A percentile compares a stretch with the other conserved stretches of the same genome.
Evolutionary conservation across 2,329 filamentous ascomycete species (phyloP).

Genomic region (Sporothrix variecibatus): DNA sequence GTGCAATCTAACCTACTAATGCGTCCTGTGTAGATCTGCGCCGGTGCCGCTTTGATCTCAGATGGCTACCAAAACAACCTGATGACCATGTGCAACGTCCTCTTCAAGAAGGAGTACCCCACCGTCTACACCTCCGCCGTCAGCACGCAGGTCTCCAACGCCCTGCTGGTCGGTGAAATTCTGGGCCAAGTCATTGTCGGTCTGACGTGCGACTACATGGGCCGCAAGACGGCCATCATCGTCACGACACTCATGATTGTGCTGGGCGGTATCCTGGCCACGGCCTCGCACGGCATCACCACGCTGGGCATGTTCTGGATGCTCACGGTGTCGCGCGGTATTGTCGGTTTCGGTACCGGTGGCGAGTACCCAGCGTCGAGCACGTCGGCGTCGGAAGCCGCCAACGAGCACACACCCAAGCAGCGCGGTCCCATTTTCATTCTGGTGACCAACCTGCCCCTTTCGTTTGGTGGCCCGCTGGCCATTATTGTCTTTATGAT

Average conservation of each 20-base stretch:
- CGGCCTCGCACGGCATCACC: slow-evolving; percentile 46
- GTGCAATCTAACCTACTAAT: no score
- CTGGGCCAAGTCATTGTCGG: slow-evolving; percentile 58
- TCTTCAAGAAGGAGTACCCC: slow-evolving; percentile 37
- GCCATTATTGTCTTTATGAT: slow-evolving; percentile 53
- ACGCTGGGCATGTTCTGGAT: slow-evolving; percentile 52
- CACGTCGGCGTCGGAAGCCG: slow-evolving; percentile 54
- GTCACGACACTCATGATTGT: slow-evolving; percentile 49
- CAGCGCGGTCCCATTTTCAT: slow-evolving; percentile 55
- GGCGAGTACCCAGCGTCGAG: slow-evolving; percentile 56
- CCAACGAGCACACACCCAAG: slow-evolving; percentile 48
- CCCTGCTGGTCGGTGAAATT: slow-evolving; percentile 57
- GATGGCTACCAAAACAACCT: slow-evolving; percentile 42
- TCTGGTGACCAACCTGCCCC: slow-evolving; percentile 55
- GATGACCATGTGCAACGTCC: slow-evolving; percentile 40
- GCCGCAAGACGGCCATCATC: slow-evolving; percentile 51
- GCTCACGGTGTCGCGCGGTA: slow-evolving; percentile 47
- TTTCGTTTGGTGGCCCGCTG: slow-evolving; percentile 51
- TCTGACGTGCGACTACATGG: slow-evolving; percentile 51
- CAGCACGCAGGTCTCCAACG: slow-evolving; percentile 51
- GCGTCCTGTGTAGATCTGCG: slow-evolving; percentile 25
- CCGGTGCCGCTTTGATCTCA: slow-evolving; percentile 35
- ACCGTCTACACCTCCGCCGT: slow-evolving; percentile 39
- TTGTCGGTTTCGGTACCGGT: slow-evolving; percentile 49
- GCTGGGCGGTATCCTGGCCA: slow-evolving; percentile 47